Percentiles rank a stretch among this genome's conserved stretches.
Evolutionary conservation across 345 rosid species (phyloP).

Genomic region (Eucalyptus erythrocorys): DNA sequence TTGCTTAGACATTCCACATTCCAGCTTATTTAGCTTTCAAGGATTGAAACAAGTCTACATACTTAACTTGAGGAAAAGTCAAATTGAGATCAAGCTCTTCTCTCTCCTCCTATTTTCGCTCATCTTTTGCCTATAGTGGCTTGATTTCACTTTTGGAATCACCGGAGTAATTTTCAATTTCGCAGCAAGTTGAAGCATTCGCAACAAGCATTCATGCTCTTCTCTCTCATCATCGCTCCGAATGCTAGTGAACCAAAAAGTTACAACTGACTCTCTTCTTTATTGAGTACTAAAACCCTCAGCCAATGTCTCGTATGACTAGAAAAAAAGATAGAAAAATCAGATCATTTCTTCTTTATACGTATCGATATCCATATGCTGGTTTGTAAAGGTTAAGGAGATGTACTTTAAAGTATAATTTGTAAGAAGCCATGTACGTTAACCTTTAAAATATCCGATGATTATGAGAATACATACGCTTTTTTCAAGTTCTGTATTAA

Average conservation of each 20-base stretch:
- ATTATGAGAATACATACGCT: fast-evolving
- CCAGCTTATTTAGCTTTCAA: background rate
- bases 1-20: background rate
- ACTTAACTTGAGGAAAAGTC: background rate
- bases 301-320: background rate
- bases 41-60: background rate
- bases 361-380: background rate
- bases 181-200: fast-evolving
- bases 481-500: fast-evolving
- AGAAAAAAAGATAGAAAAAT: background rate
- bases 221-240: background rate
- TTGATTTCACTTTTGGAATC: background rate
- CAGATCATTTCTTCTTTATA: background rate
- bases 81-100: background rate
- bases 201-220: background rate
- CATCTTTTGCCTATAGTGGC: background rate
- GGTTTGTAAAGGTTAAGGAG: background rate
- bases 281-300: background rate
- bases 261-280: background rate
- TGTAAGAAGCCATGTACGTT: background rate
- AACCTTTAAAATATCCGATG: fast-evolving
- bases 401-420: background rate
- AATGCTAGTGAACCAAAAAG: background rate
- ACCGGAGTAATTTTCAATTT: background rate
- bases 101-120: background rate